Conservation (phyloP, 352 stramenopile genomes). For the Phytopythium aichiense region DNA sequence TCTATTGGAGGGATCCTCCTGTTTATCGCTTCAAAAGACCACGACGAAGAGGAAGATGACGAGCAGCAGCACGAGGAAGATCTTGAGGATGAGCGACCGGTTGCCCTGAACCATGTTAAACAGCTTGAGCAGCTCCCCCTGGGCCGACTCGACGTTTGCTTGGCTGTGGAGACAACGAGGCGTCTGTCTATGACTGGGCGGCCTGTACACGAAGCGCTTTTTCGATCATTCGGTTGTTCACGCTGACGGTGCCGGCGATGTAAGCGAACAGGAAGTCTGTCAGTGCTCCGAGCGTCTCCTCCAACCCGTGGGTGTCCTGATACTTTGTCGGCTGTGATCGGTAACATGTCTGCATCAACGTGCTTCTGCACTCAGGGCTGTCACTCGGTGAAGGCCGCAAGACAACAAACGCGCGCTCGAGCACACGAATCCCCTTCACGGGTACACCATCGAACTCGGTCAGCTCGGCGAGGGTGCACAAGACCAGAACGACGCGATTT, state of each 20-base stretch:
- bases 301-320: neutral
- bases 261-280: constrained; percentile 6
- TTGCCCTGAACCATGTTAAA: constrained; percentile 84
- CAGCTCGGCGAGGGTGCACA: neutral
- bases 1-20: neutral
- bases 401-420: constrained; percentile 4
- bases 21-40: constrained; percentile 35
- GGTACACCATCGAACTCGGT: neutral
- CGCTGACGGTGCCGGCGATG: neutral
- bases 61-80: constrained; percentile 78
- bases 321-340: constrained; percentile 1
- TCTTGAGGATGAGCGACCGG: constrained; percentile 81
- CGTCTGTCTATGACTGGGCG: neutral
- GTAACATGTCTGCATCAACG: constrained; percentile 7
- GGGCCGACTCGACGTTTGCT: constrained; percentile 66
- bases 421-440: constrained; percentile 1
- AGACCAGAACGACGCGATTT: neutral
- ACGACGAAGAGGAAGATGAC: constrained; percentile 86
- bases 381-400: neutral
- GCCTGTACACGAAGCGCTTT: neutral
- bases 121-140: constrained; percentile 77
- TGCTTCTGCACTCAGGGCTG: neutral
- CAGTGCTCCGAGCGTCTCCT: neutral
- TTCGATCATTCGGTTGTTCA: constrained; percentile 7
- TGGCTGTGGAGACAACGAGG: constrained; percentile 25